phyloP scores from a whole-genome alignment of 2,329 filamentous ascomycete species.

The Diaporthe destruens region DNA sequence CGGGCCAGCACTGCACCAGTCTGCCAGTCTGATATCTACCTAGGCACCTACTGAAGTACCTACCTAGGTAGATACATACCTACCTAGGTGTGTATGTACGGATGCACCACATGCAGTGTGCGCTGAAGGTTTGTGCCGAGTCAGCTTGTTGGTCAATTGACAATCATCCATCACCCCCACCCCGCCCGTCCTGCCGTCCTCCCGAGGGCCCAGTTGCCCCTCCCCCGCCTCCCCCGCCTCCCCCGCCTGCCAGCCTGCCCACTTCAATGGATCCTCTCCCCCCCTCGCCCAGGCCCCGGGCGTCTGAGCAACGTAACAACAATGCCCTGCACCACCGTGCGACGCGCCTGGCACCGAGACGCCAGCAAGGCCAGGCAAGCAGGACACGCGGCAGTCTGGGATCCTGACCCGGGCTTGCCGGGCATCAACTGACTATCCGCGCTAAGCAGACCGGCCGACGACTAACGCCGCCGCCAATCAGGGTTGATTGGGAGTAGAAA shows the following conservation, averaged over 20 bases:
- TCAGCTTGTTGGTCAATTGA: not conserved
- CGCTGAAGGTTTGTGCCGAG: slow-evolving; percentile 3
- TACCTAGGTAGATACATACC: too few species aligned
- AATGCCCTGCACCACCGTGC: not conserved
- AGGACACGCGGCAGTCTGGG: not conserved
- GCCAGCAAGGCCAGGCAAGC: not conserved
- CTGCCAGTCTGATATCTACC: too few species aligned
- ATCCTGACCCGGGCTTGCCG: not conserved
- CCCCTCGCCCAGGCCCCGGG: not conserved
- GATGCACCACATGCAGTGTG: too few species aligned
- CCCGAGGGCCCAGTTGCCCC: not conserved
- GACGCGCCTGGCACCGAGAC: not conserved
- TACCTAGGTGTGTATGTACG: not conserved
- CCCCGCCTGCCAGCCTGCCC: not conserved
- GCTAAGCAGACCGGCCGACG: not conserved
- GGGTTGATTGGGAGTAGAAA: not conserved
- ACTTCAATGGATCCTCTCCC: not conserved
- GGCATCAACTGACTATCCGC: not conserved
- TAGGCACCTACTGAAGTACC: too few species aligned
- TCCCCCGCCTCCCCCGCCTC: not conserved
- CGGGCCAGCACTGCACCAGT: not conserved
- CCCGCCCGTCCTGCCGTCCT: not conserved
- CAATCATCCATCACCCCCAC: slow-evolving; percentile 4
- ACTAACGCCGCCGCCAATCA: not conserved
- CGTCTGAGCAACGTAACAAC: not conserved